A percentile compares a stretch with the other conserved stretches of the same genome.
Evolutionary conservation across 225 moss, liverwort and hornwort species (phyloP).

Genomic region (Physcomitrium patens): DNA sequence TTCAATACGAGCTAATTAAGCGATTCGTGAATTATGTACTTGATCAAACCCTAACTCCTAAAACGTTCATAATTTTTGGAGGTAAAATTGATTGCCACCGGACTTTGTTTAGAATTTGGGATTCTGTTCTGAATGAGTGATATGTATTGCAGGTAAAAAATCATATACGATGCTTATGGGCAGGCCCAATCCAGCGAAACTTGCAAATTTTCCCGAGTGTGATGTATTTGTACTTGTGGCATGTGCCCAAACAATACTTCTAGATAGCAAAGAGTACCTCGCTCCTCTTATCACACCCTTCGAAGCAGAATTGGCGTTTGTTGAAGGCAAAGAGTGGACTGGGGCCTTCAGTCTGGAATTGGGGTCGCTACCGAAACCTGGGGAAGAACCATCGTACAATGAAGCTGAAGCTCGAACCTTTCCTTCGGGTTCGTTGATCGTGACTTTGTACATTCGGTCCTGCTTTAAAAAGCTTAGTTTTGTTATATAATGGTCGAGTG

Average conservation of each 20-base stretch:
- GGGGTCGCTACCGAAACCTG: slow-evolving; percentile 35
- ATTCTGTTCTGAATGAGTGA: slow-evolving; percentile 23
- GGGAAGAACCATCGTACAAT: slow-evolving; percentile 21
- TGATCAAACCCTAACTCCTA: too few relatives aligned
- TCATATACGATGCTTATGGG: slow-evolving; percentile 94
- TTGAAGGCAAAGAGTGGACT: slow-evolving; percentile 89
- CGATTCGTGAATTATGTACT: neutral
- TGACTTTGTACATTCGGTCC: slow-evolving; percentile 2
- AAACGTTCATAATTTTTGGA: too few relatives aligned
- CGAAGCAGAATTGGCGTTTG: slow-evolving; percentile 91
- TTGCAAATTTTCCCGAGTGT: slow-evolving; percentile 98
- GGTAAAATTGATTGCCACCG: too few relatives aligned
- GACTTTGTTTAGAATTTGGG: neutral
- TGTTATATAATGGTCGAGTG: neutral
- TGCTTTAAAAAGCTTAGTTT: neutral
- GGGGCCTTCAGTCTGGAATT: slow-evolving; percentile 81
- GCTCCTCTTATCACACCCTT: slow-evolving; percentile 92
- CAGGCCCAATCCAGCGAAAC: slow-evolving; percentile 94
- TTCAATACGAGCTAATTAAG: neutral
- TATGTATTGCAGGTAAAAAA: slow-evolving; percentile 63
- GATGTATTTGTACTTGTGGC: slow-evolving; percentile 95
- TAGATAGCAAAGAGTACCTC: slow-evolving; percentile 91
- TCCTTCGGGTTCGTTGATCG: slow-evolving; percentile 40
- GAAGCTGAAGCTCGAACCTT: slow-evolving; percentile 16
- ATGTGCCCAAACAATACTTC: slow-evolving; percentile 84